Evolutionary conservation across 1,284 basidiomycete species (phyloP), one percentile per base, ranked within the genome.

Genomic region (Ustilago vetiveriae): DNA sequence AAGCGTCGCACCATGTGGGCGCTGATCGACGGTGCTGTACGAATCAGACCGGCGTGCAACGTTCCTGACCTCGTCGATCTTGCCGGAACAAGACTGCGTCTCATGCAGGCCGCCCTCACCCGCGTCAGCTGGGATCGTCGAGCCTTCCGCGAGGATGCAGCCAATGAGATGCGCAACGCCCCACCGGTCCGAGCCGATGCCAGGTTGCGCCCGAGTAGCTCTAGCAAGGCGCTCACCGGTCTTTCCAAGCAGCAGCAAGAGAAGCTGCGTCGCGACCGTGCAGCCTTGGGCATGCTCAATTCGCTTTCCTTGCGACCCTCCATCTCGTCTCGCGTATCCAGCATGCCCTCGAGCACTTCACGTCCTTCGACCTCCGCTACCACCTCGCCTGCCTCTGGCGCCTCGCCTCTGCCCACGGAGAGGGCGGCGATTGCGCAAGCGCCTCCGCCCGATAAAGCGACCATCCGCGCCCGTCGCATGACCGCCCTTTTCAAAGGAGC

Each of bases 401-500:
- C 41, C 19, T 24, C 37, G 29, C 44, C 57, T 5, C 21, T 38
- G 6, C 23, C 58, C 3, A 35, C 52, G 14, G 57, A 51, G 24
- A 49, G 49, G 27, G 38, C 47, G 1, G 51, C 66, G 11, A 58
- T 38, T 6, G 21, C 39, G 13, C 54, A 47, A 19, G 52, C 53
- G 23, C 43, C 62, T 27, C 57, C 56, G 19, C 63, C 62, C 3
- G 69, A 72, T 37, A 72, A 72, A 37, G 50, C 64, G 2, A 67
- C 69, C 7, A 67, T 72, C 29, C 60, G 69, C 23, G 57, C 75
- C 7, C 60, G 76, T n/a, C 69, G 77, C 16, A 76, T 79, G 76
- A 79, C 77, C 1, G 75, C 77, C 19, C 62, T 79, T n/a, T 78
- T 78, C 74, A 71, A 77, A 13, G 74, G 74, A 16, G 76, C 76